Percentiles rank a stretch among this genome's conserved stretches.
Conservation (phyloP, 108 stramenopile genomes). For the Nitzschia palea region DNA sequence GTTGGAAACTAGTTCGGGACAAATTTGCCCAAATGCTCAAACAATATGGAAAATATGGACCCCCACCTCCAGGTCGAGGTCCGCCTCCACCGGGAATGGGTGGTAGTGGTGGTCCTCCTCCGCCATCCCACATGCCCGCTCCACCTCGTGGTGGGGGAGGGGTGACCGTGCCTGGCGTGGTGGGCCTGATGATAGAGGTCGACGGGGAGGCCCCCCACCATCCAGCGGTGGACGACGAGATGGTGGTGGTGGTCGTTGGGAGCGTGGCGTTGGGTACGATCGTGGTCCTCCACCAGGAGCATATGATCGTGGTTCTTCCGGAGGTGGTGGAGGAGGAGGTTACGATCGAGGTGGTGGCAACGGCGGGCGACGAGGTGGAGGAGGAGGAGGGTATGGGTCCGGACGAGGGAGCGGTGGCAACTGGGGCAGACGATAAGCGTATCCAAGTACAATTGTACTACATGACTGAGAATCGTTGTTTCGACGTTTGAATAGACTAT, state of each 20-base stretch:
- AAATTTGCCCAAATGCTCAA: constrained; percentile 76
- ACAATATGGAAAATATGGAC: constrained; percentile 63
- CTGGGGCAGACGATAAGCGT: background rate
- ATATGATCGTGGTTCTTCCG: constrained; percentile 15
- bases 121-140: background rate
- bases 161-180: constrained; percentile 32
- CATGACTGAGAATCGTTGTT: too few species aligned
- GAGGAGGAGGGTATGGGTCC: constrained; percentile 7
- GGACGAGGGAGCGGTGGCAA: background rate
- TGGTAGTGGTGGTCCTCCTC: constrained; percentile 17
- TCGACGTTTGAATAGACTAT: too few species aligned
- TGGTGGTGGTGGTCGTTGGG: constrained; percentile 27
- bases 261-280: constrained; percentile 22
- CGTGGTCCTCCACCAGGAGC: constrained; percentile 12
- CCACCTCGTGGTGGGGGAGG: constrained; percentile 23
- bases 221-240: constrained; percentile 33
- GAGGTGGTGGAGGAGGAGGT: constrained; percentile 20
- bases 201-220: constrained; percentile 13
- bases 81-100: constrained; percentile 8
- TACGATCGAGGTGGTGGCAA: constrained; percentile 22
- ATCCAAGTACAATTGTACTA: too few species aligned
- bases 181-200: constrained; percentile 31
- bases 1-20: constrained; percentile 91
- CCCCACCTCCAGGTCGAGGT: constrained; percentile 35
- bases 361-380: background rate